These are phyloP conservation scores for Aspergillus incahuasiensis DNA, from an alignment of 495 filamentous ascomycete species.

Conservation along the genomic window DNA sequence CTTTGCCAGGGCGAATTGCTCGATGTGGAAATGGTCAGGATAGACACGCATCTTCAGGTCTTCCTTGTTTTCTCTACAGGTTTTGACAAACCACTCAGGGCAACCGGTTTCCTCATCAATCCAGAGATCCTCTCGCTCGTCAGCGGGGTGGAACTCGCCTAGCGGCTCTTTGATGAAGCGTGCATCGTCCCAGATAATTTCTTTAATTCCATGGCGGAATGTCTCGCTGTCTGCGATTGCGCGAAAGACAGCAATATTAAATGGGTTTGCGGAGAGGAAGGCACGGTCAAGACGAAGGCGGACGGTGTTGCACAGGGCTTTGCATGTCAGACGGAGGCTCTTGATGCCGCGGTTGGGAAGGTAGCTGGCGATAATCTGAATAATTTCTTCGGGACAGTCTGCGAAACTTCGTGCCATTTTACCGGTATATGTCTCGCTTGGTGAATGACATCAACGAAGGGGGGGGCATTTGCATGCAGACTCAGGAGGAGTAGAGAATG, in stretches of 20 bases:
- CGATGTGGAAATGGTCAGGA: not conserved
- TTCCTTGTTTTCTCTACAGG: slow-evolving; percentile 15
- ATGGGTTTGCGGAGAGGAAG: slow-evolving; percentile 23
- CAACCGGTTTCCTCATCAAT: slow-evolving; percentile 13
- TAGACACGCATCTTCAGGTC: not conserved
- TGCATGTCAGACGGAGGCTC: slow-evolving; percentile 21
- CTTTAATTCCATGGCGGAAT: slow-evolving; percentile 17
- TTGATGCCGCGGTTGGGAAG: slow-evolving; percentile 23
- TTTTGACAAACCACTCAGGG: slow-evolving; percentile 19
- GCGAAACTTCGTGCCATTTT: not conserved
- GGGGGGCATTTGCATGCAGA: too few species aligned
- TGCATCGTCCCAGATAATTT: slow-evolving; percentile 30
- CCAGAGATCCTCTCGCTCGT: not conserved
- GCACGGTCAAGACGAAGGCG: slow-evolving; percentile 21
- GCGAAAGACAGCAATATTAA: slow-evolving; percentile 22
- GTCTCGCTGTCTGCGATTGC: slow-evolving; percentile 23
- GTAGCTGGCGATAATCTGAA: slow-evolving; percentile 1
- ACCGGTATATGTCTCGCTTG: not conserved
- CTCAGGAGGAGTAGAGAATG: too few species aligned
- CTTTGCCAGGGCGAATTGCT: not conserved
- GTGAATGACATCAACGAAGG: not conserved
- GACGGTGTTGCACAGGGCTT: slow-evolving; percentile 10
- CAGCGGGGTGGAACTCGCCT: not conserved
- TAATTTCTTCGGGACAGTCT: not conserved
- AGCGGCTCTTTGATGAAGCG: slow-evolving; percentile 3